These are phyloP conservation scores for Smittium mucronatum DNA, from an alignment of 371 early-diverging fungal genomes.

Conservation along the genomic window DNA sequence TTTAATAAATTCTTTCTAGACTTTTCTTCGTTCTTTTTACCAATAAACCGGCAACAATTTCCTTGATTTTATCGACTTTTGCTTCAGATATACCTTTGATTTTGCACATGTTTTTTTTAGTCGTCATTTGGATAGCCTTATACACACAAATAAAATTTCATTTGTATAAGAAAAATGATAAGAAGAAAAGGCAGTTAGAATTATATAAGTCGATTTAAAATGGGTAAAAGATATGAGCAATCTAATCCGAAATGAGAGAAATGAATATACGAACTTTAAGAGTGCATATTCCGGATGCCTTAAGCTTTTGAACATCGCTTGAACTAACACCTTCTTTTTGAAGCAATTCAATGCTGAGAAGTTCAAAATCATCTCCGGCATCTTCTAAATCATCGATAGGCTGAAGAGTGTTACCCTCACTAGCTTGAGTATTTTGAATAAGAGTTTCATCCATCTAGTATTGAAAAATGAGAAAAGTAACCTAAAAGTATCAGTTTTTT, in stretches of 20 bases:
- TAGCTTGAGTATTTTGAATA: neutral
- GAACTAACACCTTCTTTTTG: conserved; percentile 58
- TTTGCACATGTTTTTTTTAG: conserved; percentile 46
- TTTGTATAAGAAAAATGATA: conserved; percentile 2
- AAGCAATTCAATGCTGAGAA: conserved; percentile 17
- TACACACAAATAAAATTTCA: neutral
- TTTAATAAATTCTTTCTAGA: neutral
- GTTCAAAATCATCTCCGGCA: conserved; percentile 7
- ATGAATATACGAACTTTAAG: conserved; percentile 44
- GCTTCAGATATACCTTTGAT: conserved; percentile 75
- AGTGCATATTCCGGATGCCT: conserved; percentile 66
- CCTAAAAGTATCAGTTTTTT: too few species aligned
- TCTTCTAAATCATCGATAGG: neutral
- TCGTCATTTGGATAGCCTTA: conserved; percentile 72
- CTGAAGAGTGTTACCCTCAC: neutral
- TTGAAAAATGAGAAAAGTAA: too few species aligned
- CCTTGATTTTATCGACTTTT: conserved; percentile 81
- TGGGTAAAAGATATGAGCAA: too few species aligned
- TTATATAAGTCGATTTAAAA: too few species aligned
- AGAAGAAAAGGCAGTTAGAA: too few species aligned
- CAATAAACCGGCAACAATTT: conserved; percentile 45
- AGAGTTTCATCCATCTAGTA: neutral
- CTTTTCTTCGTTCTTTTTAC: too few species aligned
- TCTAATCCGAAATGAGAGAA: too few species aligned
- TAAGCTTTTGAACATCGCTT: conserved; percentile 71